A percentile compares a stretch with the other conserved stretches of the same genome.
Conservation (phyloP, 1,139 yeast species). For the Zygosaccharomyces sapae region DNA sequence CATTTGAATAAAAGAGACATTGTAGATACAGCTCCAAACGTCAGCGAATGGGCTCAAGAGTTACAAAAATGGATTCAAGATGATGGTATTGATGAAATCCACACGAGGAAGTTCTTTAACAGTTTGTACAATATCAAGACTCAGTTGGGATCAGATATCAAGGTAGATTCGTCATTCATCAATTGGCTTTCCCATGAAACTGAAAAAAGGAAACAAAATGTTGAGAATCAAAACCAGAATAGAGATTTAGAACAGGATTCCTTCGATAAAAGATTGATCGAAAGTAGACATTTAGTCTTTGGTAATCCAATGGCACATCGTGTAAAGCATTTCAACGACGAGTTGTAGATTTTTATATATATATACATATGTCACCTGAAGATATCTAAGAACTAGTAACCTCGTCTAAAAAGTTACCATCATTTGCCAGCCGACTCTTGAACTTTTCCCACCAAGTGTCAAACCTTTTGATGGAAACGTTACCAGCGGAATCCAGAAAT, state of each 20-base stretch:
- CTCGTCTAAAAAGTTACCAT: conserved; percentile 73
- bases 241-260: conserved; percentile 36
- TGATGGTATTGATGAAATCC: conserved; percentile 38
- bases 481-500: conserved; percentile 71
- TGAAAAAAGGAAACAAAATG: conserved; percentile 39
- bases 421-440: conserved; percentile 63
- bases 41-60: conserved; percentile 29
- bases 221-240: conserved; percentile 23
- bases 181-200: conserved; percentile 61
- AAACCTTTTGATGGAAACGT: conserved; percentile 81
- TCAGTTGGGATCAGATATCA: conserved; percentile 23
- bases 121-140: conserved; percentile 41
- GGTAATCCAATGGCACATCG: conserved; percentile 69
- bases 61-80: conserved; percentile 27
- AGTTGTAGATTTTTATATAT: conserved; percentile 13
- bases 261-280: conserved; percentile 47
- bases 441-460: conserved; percentile 97
- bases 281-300: conserved; percentile 64
- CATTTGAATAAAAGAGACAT: conserved; percentile 9
- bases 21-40: conserved; percentile 14
- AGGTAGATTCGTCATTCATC: conserved; percentile 41
- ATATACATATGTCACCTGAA: conserved; percentile 3
- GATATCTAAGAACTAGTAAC: conserved; percentile 28
- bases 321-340: conserved; percentile 32
- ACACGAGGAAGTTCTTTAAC: conserved; percentile 44